phyloP scores from a whole-genome alignment of 331 rosid species.

The Dryas integrifolia region DNA sequence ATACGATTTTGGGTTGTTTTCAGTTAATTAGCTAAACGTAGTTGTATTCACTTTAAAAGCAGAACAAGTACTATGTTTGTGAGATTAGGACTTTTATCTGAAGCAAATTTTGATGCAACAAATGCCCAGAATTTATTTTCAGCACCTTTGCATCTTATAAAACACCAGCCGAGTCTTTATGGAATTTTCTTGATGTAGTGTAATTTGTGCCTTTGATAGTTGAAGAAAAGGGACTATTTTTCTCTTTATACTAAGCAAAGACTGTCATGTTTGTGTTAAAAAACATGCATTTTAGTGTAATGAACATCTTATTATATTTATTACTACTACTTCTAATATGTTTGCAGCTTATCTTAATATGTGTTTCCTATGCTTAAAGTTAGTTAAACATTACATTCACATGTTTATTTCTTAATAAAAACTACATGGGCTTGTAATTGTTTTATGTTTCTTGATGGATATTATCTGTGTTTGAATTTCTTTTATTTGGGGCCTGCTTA shows the following conservation, averaged over 20 bases:
- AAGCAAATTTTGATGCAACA: background rate
- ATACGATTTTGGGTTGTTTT: background rate
- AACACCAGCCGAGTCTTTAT: background rate
- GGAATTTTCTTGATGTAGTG: slow-evolving; percentile 1
- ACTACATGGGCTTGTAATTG: background rate
- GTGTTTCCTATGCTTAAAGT: background rate
- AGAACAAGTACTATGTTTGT: background rate
- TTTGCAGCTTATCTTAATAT: background rate
- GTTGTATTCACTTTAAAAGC: background rate
- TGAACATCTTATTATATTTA: background rate
- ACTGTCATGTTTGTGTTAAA: background rate
- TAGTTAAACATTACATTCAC: background rate
- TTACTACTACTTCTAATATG: background rate
- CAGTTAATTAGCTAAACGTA: background rate
- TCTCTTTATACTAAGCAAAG: background rate
- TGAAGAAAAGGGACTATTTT: background rate
- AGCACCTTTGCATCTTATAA: background rate
- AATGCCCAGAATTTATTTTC: slow-evolving; percentile 3
- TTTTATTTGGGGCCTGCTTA: background rate
- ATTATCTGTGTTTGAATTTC: slow-evolving; percentile 4
- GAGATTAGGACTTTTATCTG: background rate
- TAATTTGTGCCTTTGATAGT: background rate
- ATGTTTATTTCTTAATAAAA: background rate
- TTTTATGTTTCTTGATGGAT: background rate
- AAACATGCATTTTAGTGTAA: background rate